Base-by-base conservation (phyloP, 176 grass and related monocot species). In the Thalia dealbata region DNA sequence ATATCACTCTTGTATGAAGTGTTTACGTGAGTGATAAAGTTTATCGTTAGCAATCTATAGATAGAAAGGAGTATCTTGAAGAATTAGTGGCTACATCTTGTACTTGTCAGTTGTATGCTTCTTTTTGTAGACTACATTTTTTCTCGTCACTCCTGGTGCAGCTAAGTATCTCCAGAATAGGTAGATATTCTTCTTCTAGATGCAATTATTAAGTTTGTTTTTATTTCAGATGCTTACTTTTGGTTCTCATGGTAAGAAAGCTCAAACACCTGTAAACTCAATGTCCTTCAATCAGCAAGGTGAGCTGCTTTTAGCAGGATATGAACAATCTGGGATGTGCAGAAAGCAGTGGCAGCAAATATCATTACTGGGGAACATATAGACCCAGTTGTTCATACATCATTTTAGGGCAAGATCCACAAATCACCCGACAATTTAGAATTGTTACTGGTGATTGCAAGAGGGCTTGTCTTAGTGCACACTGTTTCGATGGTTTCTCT, bases 211-310 rank as follows among this genome's bases (percentile, higher is more conserved):
- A 67, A 85, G 81, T 19, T 61, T 21, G 18, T 67, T 61, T 73
- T 69, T 27, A 73, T 81, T 87, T 65, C 89, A 97, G 93, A 92
- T 92, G 89, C 67, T 88, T 44, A 82, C 86, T 62, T 90, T 97
- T 92, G 84, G 87, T 86, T 92, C 84, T 73, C 93, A 97, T 84
- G 78, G 84, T 73, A 89, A 96, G 69, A 96, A 82, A 84, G 61
- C 78, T 76, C 85, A 83, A 88, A 76, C 82, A 84, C 78, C 89
- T 79, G 93, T 88, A 69, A 92, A 89, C 41, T 86, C 93, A 48
- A 92, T 97, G 87, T 97, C 89, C 87, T 97, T 97, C 73, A 97
- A 92, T 50, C 93, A 85, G 66, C 93, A 92, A 86, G 93, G 89
- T 30, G 89, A 92, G 76, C 85, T 92, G 70, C 82, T 97, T 48